phyloP scores from a whole-genome alignment of 2,329 filamentous ascomycete species.

The Aspergillus brasiliensis region DNA sequence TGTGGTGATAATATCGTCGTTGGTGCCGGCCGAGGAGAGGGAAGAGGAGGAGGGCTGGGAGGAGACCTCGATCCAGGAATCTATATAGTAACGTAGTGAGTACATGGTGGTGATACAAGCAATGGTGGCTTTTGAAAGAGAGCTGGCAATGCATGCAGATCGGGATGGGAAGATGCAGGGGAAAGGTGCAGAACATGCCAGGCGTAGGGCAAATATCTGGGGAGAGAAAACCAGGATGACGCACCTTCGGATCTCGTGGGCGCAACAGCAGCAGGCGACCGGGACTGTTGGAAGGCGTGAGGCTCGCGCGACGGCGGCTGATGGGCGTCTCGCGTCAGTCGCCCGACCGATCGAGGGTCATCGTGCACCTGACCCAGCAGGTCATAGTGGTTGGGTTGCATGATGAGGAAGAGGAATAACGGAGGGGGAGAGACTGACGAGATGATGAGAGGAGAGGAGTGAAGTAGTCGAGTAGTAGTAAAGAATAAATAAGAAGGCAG shows the following conservation, averaged over 20 bases:
- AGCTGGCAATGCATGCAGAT: background rate
- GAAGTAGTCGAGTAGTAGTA: constrained; percentile 10
- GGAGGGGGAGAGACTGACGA: constrained; percentile 4
- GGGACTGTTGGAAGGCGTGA: constrained; percentile 36
- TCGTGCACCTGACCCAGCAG: constrained; percentile 39
- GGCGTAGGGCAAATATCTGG: constrained; percentile 16
- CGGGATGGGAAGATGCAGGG: constrained; percentile 19
- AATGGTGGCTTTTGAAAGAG: background rate
- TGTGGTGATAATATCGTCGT: constrained; percentile 88
- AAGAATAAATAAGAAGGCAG: background rate
- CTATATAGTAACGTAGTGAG: constrained; percentile 58
- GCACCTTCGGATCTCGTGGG: constrained; percentile 48
- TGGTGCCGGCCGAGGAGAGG: constrained; percentile 69
- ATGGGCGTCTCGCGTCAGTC: constrained; percentile 38
- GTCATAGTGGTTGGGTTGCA: constrained; percentile 46
- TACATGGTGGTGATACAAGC: constrained; percentile 36
- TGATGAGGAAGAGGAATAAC: constrained; percentile 19
- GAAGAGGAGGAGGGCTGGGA: constrained; percentile 94
- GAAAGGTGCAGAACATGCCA: constrained; percentile 7
- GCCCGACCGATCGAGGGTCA: constrained; percentile 33
- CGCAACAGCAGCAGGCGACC: constrained; percentile 35
- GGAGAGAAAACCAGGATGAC: constrained; percentile 20
- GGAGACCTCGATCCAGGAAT: constrained; percentile 94
- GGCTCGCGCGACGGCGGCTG: constrained; percentile 18
- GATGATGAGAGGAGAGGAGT: constrained; percentile 6